These are phyloP conservation scores for Asterophora parasitica DNA, from an alignment of 768 basidiomycete genomes.

Conservation along the genomic window DNA sequence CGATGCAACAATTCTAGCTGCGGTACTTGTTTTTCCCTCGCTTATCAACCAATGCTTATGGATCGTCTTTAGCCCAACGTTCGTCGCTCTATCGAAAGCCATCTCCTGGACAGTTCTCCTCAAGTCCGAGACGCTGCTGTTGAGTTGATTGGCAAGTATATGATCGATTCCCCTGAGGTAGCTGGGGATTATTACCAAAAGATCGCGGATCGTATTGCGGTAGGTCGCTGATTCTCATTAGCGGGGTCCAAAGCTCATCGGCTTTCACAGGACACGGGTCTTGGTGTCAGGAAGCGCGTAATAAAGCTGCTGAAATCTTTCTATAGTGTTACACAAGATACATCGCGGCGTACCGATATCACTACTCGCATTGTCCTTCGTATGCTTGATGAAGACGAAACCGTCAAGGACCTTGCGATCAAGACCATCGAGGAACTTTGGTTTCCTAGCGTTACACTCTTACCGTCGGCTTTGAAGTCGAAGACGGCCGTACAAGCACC, in stretches of 20 bases:
- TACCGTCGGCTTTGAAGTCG: slow-evolving; percentile 35
- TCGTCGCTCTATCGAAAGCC: slow-evolving; percentile 81
- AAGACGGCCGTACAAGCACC: slow-evolving; percentile 26
- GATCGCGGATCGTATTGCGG: slow-evolving; percentile 88
- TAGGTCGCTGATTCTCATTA: slow-evolving; percentile 31
- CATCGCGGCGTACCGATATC: slow-evolving; percentile 68
- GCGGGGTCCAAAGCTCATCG: neutral
- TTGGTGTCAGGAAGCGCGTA: slow-evolving; percentile 91
- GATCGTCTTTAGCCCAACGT: slow-evolving; percentile 56
- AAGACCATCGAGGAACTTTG: slow-evolving; percentile 90
- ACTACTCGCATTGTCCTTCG: slow-evolving; percentile 76
- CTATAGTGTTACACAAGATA: slow-evolving; percentile 61
- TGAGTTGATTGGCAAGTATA: slow-evolving; percentile 96
- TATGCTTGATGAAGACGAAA: slow-evolving; percentile 91
- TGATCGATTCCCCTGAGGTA: slow-evolving; percentile 85
- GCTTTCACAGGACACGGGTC: slow-evolving; percentile 75
- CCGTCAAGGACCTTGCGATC: slow-evolving; percentile 87
- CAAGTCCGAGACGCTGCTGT: slow-evolving; percentile 96
- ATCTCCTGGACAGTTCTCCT: slow-evolving; percentile 87
- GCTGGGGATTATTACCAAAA: slow-evolving; percentile 84
- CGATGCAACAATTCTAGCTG: slow-evolving; percentile 76
- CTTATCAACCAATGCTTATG: slow-evolving; percentile 1
- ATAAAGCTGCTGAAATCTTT: slow-evolving; percentile 90
- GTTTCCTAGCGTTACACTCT: slow-evolving; percentile 47
- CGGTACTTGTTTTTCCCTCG: slow-evolving; percentile 38